These are phyloP conservation scores for Ophiocordyceps sinensis DNA, from an alignment of 2,329 filamentous ascomycete genomes.

Conservation along the genomic window DNA sequence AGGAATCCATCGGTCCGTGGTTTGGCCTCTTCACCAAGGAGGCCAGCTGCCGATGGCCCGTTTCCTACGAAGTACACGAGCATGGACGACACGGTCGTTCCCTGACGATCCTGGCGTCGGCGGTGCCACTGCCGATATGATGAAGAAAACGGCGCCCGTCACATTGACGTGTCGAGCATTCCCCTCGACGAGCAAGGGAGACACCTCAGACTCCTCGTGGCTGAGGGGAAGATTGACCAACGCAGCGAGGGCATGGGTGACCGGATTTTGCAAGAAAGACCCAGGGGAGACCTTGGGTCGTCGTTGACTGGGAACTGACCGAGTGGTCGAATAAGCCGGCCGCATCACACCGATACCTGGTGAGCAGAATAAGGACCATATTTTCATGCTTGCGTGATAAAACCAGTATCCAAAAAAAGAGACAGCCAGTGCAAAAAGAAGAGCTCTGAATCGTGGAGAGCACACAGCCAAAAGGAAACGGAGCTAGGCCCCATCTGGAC, in stretches of 20 bases:
- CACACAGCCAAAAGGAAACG: no score
- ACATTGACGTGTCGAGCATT: slow-evolving; percentile 10
- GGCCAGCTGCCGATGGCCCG: slow-evolving; percentile 6
- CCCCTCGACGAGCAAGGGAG: slow-evolving; percentile 10
- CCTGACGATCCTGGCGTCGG: slow-evolving; percentile 12
- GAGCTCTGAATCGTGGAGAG: no score
- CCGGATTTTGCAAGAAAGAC: slow-evolving; percentile 12
- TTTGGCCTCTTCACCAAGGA: slow-evolving; percentile 16
- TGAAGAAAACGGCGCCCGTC: slow-evolving; percentile 11
- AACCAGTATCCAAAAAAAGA: no score
- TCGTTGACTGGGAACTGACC: slow-evolving; percentile 1
- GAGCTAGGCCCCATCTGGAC: no score
- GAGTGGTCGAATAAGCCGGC: no score
- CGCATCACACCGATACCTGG: no score
- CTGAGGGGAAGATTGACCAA: slow-evolving; percentile 15
- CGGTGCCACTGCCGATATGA: slow-evolving; percentile 14
- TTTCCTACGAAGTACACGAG: slow-evolving; percentile 19
- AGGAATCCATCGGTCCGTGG: slow-evolving; percentile 14
- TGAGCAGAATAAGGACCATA: no score
- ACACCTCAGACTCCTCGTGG: slow-evolving; percentile 19
- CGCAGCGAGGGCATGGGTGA: slow-evolving; percentile 9
- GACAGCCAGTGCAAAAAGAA: neutral
- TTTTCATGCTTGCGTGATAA: no score
- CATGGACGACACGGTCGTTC: slow-evolving; percentile 14
- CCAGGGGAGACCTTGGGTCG: slow-evolving; percentile 11